Evolutionary conservation across 768 basidiomycete genomes (phyloP), one percentile per base, ranked within the genome.

Genomic region (Galerina marginata): DNA sequence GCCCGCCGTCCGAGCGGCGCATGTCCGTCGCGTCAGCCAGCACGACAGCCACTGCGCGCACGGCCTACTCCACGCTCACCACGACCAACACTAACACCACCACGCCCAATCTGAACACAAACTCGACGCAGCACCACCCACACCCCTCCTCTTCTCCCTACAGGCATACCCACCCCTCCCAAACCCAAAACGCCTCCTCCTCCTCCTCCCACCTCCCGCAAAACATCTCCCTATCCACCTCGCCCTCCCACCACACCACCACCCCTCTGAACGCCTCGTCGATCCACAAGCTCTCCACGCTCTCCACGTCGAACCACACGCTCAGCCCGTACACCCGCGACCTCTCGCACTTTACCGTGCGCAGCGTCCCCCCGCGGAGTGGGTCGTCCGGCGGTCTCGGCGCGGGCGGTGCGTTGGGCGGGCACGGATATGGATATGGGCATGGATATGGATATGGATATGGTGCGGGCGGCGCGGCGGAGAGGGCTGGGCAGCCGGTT

Each of bases 301-400:
- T 99, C 47, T 89, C 87, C 16, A 83, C 89, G 65, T 95, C 94
- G 1, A 94, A 97, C 68, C 96, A 97, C 69, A 99, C 96, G 0
- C 79, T 99, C 3, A 94, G 92, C 0, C 96, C 96, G 0, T 98
- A 96, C 73, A 97, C 96, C 6, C 87, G 94, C 55, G 88, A 90
- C 12, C 81, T 95, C 29, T 89, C 91, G 60, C 95, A 97, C 73
- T 96, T 96, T 72, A 93, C 95, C 1, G 94, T 97, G 11, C 85
- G 95, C 36, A 93, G 92, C 59, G 92, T 90, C 23, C 95, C 94
- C 0, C 91, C 89, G 16, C 79, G 86, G 36, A 53, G 65, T 12
- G 56, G 64, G 46, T 65, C 39, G 39, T 38, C 20, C 9, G 33
- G 26, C 6, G 55, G 49, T 3, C 14, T 42, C 16, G 44, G 11